These are phyloP conservation scores for Salvia splendens DNA, from an alignment of 257 asterid genomes.

Conservation along the genomic window DNA sequence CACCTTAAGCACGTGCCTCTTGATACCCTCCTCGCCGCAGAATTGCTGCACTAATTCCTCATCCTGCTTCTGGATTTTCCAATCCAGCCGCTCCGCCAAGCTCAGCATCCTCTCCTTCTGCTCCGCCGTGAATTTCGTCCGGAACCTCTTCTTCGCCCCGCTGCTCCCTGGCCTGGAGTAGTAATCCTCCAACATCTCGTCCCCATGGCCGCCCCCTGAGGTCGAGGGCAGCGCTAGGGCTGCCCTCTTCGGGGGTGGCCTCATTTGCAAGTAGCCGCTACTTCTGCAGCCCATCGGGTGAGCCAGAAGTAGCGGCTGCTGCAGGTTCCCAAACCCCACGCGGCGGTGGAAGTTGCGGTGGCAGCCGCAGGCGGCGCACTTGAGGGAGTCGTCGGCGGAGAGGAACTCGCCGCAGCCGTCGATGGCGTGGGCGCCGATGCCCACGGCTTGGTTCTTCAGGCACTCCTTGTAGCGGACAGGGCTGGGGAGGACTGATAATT, in stretches of 20 bases:
- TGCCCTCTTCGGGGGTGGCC: constrained; percentile 32
- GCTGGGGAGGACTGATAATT: constrained; percentile 34
- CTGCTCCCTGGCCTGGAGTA: constrained; percentile 42
- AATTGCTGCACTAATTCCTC: constrained; percentile 45
- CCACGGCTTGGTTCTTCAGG: constrained; percentile 72
- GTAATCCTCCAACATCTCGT: constrained; percentile 50
- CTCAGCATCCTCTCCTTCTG: constrained; percentile 54
- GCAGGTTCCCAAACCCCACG: constrained; percentile 29
- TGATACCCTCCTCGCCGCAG: constrained; percentile 45
- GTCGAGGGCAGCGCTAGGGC: constrained; percentile 70
- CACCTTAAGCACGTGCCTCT: constrained; percentile 46
- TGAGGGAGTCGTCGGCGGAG: constrained; percentile 67
- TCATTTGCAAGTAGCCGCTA: constrained; percentile 47
- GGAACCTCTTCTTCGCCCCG: constrained; percentile 47
- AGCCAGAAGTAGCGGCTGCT: constrained; percentile 43
- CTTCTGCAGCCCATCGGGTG: constrained; percentile 34
- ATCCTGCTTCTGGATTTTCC: constrained; percentile 56
- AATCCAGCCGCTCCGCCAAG: constrained; percentile 47
- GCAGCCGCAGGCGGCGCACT: constrained; percentile 79
- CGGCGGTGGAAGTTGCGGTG: constrained; percentile 89
- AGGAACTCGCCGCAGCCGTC: constrained; percentile 86
- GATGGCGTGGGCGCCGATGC: constrained; percentile 69
- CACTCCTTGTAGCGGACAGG: constrained; percentile 61
- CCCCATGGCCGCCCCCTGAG: constrained; percentile 59
- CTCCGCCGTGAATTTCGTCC: constrained; percentile 48